Evolutionary conservation across 805 yeast genomes (phyloP).

Genomic region (Candida nonsorbophila): DNA sequence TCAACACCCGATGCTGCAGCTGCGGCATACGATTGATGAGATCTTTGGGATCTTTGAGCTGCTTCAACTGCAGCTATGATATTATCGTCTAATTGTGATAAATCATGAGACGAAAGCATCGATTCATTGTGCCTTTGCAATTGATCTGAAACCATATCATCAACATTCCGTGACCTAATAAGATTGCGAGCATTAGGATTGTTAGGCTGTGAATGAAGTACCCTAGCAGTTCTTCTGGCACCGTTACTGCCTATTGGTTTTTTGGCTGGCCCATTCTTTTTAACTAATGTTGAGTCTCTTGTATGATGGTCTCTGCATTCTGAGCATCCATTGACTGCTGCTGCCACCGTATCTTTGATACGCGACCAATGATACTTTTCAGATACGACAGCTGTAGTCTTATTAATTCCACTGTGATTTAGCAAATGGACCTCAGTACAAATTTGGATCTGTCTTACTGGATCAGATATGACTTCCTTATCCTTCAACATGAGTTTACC

Average conservation of each 20-base stretch:
- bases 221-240: conserved; percentile 10
- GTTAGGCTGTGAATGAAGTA: conserved; percentile 13
- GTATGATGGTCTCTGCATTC: conserved; percentile 61
- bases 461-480: conserved; percentile 77
- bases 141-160: conserved; percentile 27
- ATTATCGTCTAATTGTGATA: conserved; percentile 39
- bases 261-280: conserved; percentile 13
- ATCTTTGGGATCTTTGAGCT: conserved; percentile 39
- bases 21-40: conserved; percentile 21
- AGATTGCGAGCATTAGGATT: conserved; percentile 17
- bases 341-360: conserved; percentile 80
- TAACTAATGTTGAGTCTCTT: conserved; percentile 12
- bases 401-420: conserved; percentile 85
- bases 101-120: conserved; percentile 34
- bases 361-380: conserved; percentile 89
- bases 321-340: conserved; percentile 69
- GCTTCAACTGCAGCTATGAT: conserved; percentile 59
- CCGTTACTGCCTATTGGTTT: conserved; percentile 8
- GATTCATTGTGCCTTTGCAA: conserved; percentile 20
- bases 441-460: conserved; percentile 66
- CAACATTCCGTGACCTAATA: conserved; percentile 19
- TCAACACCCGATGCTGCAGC: conserved; percentile 28
- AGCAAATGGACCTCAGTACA: conserved; percentile 64
- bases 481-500: conserved; percentile 76
- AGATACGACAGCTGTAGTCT: conserved; percentile 70